Conservation (phyloP, 176 grass and related monocot genomes). For the Miscanthus lutarioriparius region DNA sequence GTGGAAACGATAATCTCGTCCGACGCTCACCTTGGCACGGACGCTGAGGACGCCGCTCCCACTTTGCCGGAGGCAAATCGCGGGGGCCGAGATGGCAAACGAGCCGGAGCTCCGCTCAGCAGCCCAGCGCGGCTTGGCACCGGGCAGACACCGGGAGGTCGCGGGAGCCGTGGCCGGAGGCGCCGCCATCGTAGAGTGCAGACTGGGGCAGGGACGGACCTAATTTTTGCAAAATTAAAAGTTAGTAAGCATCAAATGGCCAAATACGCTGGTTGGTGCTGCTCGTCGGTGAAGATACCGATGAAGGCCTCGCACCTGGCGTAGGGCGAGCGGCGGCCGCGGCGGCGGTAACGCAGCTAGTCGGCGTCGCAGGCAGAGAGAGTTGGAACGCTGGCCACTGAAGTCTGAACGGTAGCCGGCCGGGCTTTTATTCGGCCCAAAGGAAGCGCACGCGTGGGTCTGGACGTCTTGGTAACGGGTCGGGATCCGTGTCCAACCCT, state of each 20-base stretch:
- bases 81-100: background rate
- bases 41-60: conserved; percentile 5
- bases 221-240: background rate
- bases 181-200: conserved; percentile 22
- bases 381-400: too few species aligned
- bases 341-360: too few species aligned
- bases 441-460: too few species aligned
- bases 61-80: background rate
- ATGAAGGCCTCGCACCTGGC: background rate
- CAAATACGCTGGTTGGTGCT: background rate
- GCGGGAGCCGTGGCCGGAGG: conserved; percentile 21
- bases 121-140: background rate
- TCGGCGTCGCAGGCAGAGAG: too few species aligned
- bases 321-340: too few species aligned
- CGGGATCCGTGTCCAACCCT: too few species aligned
- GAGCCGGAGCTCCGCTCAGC: background rate
- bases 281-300: background rate
- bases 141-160: conserved; percentile 4
- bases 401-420: too few species aligned
- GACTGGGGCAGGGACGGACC: background rate
- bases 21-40: conserved; percentile 24
- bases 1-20: background rate
- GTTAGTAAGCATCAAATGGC: too few species aligned
- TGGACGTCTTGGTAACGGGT: too few species aligned
- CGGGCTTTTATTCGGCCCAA: too few species aligned